Evolutionary conservation across 345 rosid genomes (phyloP).

Genomic region (Cardamine chenopodiifolia): DNA sequence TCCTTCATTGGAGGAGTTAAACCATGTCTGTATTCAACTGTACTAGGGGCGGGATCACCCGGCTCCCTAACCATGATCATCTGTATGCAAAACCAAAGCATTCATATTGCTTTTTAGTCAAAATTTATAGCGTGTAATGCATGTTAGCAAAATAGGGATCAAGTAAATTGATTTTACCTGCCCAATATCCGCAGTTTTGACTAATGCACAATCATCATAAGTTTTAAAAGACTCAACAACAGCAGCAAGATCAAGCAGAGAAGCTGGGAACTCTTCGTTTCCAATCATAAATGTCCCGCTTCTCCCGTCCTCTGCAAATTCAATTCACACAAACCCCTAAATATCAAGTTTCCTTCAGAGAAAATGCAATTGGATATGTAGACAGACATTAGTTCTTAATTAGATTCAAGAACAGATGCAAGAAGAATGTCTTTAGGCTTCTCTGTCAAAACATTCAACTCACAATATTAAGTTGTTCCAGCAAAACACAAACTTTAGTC

Average conservation of each 20-base stretch:
- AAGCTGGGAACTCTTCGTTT: slow-evolving; percentile 69
- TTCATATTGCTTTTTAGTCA: not conserved
- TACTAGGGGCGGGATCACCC: slow-evolving; percentile 75
- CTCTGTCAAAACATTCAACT: not conserved
- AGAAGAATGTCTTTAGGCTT: not conserved
- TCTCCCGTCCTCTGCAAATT: slow-evolving; percentile 81
- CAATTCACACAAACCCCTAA: not conserved
- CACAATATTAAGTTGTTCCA: not conserved
- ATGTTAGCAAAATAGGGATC: not conserved
- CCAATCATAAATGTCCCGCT: slow-evolving; percentile 80
- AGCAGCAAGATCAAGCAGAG: slow-evolving; percentile 87
- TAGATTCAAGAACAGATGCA: not conserved
- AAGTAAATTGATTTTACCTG: slow-evolving; percentile 55
- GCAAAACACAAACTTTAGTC: too few species aligned
- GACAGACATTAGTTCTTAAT: not conserved
- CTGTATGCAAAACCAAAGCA: slow-evolving; percentile 44
- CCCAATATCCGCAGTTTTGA: slow-evolving; percentile 91
- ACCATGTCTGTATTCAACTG: slow-evolving; percentile 88
- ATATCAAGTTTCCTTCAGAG: not conserved
- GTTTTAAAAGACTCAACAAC: slow-evolving; percentile 94
- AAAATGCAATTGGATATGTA: not conserved
- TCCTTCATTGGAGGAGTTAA: slow-evolving; percentile 97
- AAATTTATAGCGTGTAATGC: not conserved
- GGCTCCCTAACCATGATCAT: slow-evolving; percentile 95
- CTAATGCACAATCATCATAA: slow-evolving; percentile 81